Conservation (phyloP, 805 yeast genomes). For the Danielia reshetovae region DNA sequence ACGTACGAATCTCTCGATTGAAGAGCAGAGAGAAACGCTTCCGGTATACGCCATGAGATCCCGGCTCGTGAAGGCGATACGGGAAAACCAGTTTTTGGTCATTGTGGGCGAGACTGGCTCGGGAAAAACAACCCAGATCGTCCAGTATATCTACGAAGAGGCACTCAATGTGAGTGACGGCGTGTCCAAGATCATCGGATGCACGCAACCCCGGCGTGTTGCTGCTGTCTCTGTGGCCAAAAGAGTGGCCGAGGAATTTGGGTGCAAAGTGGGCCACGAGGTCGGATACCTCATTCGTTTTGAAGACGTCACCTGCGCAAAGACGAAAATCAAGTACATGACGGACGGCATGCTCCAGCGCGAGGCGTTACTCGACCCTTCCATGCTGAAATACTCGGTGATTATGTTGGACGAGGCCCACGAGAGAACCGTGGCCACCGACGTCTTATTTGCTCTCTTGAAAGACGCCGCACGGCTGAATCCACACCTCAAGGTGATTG, state of each 20-base stretch:
- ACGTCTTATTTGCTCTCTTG: constrained; percentile 80
- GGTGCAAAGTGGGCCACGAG: constrained; percentile 58
- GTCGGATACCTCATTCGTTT: constrained; percentile 89
- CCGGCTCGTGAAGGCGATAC: constrained; percentile 54
- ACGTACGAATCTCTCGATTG: constrained; percentile 6
- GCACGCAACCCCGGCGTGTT: constrained; percentile 81
- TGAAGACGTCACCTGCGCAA: constrained; percentile 56
- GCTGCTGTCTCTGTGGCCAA: constrained; percentile 81
- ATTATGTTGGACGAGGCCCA: constrained; percentile 97
- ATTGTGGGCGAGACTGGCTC: constrained; percentile 90
- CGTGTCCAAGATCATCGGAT: constrained; percentile 40
- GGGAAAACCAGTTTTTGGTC: constrained; percentile 75
- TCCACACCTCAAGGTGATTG: constrained; percentile 70
- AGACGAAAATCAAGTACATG: constrained; percentile 82
- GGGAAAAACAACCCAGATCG: constrained; percentile 43
- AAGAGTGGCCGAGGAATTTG: constrained; percentile 81
- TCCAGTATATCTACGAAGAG: constrained; percentile 50
- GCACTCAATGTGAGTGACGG: constrained; percentile 43
- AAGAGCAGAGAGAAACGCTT: constrained; percentile 47
- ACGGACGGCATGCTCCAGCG: constrained; percentile 95
- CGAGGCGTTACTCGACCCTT: constrained; percentile 81
- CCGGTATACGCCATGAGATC: constrained; percentile 70
- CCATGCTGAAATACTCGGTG: constrained; percentile 70
- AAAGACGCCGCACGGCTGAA: constrained; percentile 67
- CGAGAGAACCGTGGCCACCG: constrained; percentile 92